phyloP scores from a whole-genome alignment of 768 basidiomycete species.

The Lenzites betulinus region DNA sequence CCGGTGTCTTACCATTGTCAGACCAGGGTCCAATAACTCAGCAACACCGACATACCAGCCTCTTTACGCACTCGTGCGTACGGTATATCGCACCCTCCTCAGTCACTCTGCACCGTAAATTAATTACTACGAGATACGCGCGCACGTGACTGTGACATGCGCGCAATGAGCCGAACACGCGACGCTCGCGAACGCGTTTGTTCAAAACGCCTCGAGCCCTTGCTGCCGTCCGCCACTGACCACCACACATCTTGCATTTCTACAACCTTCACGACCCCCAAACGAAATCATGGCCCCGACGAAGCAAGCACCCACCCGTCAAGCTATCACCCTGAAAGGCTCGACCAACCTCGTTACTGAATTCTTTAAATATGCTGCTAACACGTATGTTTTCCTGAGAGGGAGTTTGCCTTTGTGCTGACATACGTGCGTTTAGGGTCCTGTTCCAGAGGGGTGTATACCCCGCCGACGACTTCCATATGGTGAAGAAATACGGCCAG shows the following conservation, averaged over 20 bases:
- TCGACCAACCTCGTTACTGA: slow-evolving; percentile 93
- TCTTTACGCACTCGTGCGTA: no score
- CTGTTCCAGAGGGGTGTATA: slow-evolving; percentile 97
- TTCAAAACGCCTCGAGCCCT: slow-evolving; percentile 11
- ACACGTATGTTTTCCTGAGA: slow-evolving; percentile 72
- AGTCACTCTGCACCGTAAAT: no score
- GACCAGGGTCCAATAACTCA: no score
- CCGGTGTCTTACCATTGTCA: no score
- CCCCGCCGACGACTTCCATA: slow-evolving; percentile 97
- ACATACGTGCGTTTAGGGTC: slow-evolving; percentile 54
- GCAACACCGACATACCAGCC: no score
- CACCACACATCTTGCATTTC: not conserved
- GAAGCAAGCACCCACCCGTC: slow-evolving; percentile 52
- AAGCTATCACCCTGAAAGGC: slow-evolving; percentile 93
- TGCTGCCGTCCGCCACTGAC: not conserved
- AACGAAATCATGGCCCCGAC: slow-evolving; percentile 40
- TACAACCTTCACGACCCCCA: not conserved
- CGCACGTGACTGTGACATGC: slow-evolving; percentile 25
- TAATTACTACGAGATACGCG: slow-evolving; percentile 2
- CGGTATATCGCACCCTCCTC: no score
- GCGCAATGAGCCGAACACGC: slow-evolving; percentile 11
- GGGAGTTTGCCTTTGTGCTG: not conserved
- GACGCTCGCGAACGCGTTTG: slow-evolving; percentile 16
- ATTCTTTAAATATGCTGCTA: slow-evolving; percentile 99
- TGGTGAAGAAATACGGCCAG: slow-evolving; percentile 99